phyloP scores from a whole-genome alignment of 140 eudicot genomes.

The Oenanthe javanica region DNA sequence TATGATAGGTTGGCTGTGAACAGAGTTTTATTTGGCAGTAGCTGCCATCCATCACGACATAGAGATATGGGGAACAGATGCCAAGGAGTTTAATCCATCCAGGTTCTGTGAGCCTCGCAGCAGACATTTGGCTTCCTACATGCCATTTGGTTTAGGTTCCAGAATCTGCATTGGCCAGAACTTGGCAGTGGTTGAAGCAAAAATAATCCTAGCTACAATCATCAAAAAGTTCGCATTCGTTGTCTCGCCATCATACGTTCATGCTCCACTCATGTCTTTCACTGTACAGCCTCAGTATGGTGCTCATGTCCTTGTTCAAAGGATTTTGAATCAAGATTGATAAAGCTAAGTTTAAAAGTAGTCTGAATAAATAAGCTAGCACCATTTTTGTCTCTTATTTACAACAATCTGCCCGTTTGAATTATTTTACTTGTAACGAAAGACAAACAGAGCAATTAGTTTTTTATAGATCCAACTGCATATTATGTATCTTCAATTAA shows the following conservation, averaged over 20 bases:
- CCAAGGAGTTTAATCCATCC: constrained; percentile 61
- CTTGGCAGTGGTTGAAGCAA: constrained; percentile 63
- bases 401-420: neutral
- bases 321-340: constrained; percentile 15
- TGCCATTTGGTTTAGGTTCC: constrained; percentile 73
- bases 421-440: no score
- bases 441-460: neutral
- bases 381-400: neutral
- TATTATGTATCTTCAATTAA: neutral
- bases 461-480: neutral
- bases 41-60: constrained; percentile 62
- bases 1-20: neutral
- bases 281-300: constrained; percentile 83
- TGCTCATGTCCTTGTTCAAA: constrained; percentile 58
- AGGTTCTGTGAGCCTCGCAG: constrained; percentile 51
- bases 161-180: constrained; percentile 78
- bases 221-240: constrained; percentile 37
- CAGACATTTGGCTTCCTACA: constrained; percentile 63
- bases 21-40: constrained; percentile 59
- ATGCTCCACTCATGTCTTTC: constrained; percentile 62
- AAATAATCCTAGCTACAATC: constrained; percentile 48
- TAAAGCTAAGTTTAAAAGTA: neutral
- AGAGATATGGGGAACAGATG: constrained; percentile 75
- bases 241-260: constrained; percentile 69
- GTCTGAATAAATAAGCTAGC: neutral